Conservation (phyloP, 148 eudicot genomes). For the Dianthus caryophyllus region DNA sequence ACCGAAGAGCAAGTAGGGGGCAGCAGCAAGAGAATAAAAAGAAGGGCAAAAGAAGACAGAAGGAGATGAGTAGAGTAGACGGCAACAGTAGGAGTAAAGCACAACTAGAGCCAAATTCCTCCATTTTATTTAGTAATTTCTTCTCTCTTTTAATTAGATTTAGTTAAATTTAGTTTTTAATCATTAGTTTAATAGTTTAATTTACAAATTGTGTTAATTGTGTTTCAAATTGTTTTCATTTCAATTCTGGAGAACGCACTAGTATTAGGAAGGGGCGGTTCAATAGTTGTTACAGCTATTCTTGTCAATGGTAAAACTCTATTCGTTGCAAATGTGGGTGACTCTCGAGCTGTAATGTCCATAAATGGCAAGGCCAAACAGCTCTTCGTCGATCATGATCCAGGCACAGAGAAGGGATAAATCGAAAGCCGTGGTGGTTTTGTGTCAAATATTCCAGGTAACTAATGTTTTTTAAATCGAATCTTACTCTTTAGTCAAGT, state of each 20-base stretch:
- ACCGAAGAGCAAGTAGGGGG: no score
- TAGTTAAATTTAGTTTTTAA: no score
- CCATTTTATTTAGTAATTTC: no score
- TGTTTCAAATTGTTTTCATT: no score
- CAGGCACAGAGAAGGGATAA: conserved; percentile 30
- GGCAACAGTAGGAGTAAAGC: no score
- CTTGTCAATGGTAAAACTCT: conserved; percentile 47
- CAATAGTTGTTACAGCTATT: conserved; percentile 81
- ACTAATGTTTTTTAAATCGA: not conserved
- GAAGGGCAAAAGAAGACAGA: no score
- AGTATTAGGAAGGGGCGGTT: conserved; percentile 54
- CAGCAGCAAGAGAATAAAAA: no score
- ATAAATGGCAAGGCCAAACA: conserved; percentile 49
- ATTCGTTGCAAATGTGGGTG: conserved; percentile 69
- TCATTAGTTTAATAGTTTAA: no score
- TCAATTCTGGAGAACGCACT: conserved; percentile 43
- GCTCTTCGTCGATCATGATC: conserved; percentile 62
- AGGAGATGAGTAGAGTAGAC: no score
- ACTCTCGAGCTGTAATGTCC: conserved; percentile 61
- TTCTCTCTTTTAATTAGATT: no score
- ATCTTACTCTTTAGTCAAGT: not conserved
- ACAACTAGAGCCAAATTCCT: no score
- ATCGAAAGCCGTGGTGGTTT: conserved; percentile 42
- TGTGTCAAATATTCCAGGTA: conserved; percentile 38
- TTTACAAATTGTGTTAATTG: no score